phyloP scores from a whole-genome alignment of 208 protist species.

The Zelonia costaricensis region DNA sequence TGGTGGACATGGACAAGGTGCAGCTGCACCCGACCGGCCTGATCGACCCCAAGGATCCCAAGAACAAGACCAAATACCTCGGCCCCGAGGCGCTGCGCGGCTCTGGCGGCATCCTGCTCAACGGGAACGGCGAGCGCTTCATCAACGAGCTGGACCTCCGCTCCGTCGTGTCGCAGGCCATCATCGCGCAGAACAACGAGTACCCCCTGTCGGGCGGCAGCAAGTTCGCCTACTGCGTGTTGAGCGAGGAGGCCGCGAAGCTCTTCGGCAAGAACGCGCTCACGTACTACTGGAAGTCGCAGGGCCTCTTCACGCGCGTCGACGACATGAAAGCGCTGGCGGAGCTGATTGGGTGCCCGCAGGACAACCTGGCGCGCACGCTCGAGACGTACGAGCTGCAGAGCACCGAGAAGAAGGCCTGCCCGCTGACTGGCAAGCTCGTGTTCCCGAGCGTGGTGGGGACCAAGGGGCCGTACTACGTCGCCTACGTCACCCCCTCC shows the following conservation, averaged over 20 bases:
- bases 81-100: slow-evolving; percentile 96
- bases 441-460: slow-evolving; percentile 72
- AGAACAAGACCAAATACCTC: slow-evolving; percentile 88
- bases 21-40: slow-evolving; percentile 96
- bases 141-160: slow-evolving; percentile 95
- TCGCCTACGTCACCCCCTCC: slow-evolving; percentile 90
- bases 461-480: slow-evolving; percentile 65
- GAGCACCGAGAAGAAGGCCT: slow-evolving; percentile 28
- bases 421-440: slow-evolving; percentile 60
- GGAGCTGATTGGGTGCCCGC: slow-evolving; percentile 58
- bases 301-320: slow-evolving; percentile 63
- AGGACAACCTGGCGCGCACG: slow-evolving; percentile 30
- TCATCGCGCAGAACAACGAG: slow-evolving; percentile 60
- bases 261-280: slow-evolving; percentile 72
- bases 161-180: slow-evolving; percentile 89
- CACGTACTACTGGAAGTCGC: slow-evolving; percentile 73
- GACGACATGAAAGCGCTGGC: slow-evolving; percentile 51
- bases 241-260: slow-evolving; percentile 65
- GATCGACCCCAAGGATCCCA: slow-evolving; percentile 89
- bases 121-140: slow-evolving; percentile 90
- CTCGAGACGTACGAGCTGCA: slow-evolving; percentile 54
- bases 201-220: slow-evolving; percentile 52
- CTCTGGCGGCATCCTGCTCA: slow-evolving; percentile 93
- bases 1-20: slow-evolving; percentile 93
- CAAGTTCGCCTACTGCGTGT: slow-evolving; percentile 73